Evolutionary conservation across 2,329 filamentous ascomycete genomes (phyloP).

Genomic region (Sphaerulina musiva): DNA sequence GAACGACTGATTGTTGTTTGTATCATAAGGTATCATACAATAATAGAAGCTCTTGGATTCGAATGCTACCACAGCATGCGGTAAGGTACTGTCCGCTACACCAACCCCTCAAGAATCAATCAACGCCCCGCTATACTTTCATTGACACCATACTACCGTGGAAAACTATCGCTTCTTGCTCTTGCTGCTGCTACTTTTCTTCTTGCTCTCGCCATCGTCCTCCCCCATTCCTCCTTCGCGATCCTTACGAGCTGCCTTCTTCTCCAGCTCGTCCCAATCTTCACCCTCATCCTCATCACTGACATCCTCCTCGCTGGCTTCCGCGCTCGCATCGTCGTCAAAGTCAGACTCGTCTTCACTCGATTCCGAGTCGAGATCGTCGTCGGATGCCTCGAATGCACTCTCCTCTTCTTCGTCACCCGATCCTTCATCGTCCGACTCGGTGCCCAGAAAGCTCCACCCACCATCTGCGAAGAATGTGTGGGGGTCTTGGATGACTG

Average conservation of each 20-base stretch:
- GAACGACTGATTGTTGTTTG: too few species aligned
- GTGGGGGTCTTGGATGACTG: constrained; percentile 86
- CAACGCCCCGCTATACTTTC: neutral
- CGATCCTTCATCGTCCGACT: constrained; percentile 76
- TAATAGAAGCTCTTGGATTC: too few species aligned
- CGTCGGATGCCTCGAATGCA: constrained; percentile 84
- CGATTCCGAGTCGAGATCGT: constrained; percentile 67
- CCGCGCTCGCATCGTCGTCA: constrained; percentile 78
- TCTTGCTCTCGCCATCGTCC: constrained; percentile 58
- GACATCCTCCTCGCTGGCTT: constrained; percentile 66
- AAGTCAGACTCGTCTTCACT: constrained; percentile 90
- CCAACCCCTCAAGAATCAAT: neutral
- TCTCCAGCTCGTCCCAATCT: constrained; percentile 87
- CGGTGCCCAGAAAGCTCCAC: constrained; percentile 84
- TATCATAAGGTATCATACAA: too few species aligned
- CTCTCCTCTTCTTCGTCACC: constrained; percentile 79
- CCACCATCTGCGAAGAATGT: constrained; percentile 92
- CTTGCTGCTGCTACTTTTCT: constrained; percentile 36
- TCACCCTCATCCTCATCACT: constrained; percentile 63
- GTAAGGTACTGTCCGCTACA: too few species aligned
- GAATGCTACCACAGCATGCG: too few species aligned
- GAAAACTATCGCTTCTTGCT: constrained; percentile 15
- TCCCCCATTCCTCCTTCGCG: constrained; percentile 46
- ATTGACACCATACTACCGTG: too few species aligned
- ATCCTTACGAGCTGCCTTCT: constrained; percentile 66